phyloP scores from a whole-genome alignment of 139 green algal species.

The Tetradesmus lagerheimii region DNA sequence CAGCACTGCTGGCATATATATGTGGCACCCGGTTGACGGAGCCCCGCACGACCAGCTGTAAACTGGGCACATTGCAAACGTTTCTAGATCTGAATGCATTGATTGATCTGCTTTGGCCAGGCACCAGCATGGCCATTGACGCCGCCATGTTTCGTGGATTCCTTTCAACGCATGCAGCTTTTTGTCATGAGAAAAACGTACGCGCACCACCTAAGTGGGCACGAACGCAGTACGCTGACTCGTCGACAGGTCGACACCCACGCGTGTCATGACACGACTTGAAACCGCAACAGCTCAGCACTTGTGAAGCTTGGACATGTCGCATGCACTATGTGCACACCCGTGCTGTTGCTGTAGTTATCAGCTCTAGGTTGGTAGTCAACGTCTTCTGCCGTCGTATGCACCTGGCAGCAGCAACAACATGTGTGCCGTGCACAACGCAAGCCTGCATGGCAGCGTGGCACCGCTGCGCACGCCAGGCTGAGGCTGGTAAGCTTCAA shows the following conservation, averaged over 20 bases:
- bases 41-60: background rate
- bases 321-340: background rate
- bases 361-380: background rate
- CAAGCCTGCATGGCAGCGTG: no score
- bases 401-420: no score
- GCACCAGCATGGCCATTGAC: conserved; percentile 4
- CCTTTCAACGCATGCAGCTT: background rate
- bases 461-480: no score
- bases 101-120: background rate
- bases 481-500: no score
- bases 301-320: no score
- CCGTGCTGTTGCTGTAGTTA: background rate
- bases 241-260: background rate
- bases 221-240: background rate
- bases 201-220: no score
- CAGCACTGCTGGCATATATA: conserved; percentile 20
- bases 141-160: background rate
- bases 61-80: background rate
- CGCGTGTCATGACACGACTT: background rate
- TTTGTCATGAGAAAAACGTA: background rate
- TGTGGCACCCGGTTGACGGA: conserved; percentile 6
- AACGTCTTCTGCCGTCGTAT: background rate
- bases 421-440: no score
- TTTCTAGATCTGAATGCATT: background rate
- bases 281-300: background rate